phyloP scores from a whole-genome alignment of 495 filamentous ascomycete species.

The Aspergillus ostianus region DNA sequence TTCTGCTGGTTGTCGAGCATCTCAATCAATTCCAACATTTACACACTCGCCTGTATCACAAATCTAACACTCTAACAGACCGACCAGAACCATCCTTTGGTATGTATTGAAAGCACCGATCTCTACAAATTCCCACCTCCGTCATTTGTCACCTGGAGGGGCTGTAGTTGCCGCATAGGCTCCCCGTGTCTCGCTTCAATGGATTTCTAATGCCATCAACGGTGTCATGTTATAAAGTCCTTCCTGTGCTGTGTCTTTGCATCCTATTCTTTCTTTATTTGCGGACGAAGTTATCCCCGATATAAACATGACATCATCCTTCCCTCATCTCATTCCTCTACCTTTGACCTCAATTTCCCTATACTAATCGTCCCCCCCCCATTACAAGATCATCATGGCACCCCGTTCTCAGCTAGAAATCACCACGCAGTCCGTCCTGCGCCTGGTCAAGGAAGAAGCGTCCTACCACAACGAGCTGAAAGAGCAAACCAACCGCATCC shows the following conservation, averaged over 20 bases:
- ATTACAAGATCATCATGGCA: constrained; percentile 51
- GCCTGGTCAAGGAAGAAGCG: constrained; percentile 86
- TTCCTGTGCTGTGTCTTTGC: not conserved
- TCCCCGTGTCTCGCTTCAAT: not conserved
- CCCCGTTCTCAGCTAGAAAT: constrained; percentile 72
- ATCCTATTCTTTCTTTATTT: not conserved
- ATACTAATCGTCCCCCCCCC: not conserved
- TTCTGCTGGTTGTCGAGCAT: not conserved
- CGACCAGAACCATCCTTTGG: not conserved
- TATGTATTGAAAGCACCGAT: not conserved
- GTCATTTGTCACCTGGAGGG: not conserved
- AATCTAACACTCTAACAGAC: not conserved
- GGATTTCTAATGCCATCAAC: not conserved
- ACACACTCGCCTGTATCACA: not conserved
- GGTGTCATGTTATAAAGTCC: not conserved
- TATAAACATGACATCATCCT: not conserved
- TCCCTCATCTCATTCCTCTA: not conserved
- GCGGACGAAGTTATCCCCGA: not conserved
- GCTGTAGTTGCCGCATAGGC: not conserved
- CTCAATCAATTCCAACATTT: not conserved
- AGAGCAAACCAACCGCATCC: constrained; percentile 67
- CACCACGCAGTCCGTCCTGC: constrained; percentile 67
- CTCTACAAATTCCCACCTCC: not conserved
- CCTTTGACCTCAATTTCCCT: not conserved
- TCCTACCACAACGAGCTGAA: constrained; percentile 83